Conservation (phyloP, 2,329 filamentous ascomycete genomes). For the Annulohypoxylon truncatum region DNA sequence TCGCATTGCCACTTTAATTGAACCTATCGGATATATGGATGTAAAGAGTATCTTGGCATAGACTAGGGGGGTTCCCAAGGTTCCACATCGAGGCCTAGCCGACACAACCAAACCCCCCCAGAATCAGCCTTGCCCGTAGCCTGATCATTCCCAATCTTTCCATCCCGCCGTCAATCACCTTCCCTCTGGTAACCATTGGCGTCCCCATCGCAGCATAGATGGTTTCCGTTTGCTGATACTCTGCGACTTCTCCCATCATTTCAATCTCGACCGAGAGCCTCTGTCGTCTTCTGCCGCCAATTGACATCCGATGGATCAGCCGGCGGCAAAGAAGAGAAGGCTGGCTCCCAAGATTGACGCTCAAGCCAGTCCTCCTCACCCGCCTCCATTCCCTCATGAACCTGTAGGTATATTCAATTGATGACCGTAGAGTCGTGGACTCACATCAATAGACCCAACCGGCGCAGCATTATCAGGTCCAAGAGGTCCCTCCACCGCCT, state of each 20-base stretch:
- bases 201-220: constrained; percentile 29
- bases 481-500: constrained; percentile 48
- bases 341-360: constrained; percentile 52
- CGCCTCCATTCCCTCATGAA: constrained; percentile 46
- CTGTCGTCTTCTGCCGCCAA: constrained; percentile 26
- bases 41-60: constrained; percentile 13
- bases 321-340: constrained; percentile 56
- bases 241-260: constrained; percentile 16
- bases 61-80: neutral
- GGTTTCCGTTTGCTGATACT: constrained; percentile 15
- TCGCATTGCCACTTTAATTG: neutral
- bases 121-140: constrained; percentile 40
- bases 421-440: constrained; percentile 14
- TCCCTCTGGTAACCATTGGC: constrained; percentile 26
- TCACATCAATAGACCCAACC: constrained; percentile 39
- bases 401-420: constrained; percentile 44
- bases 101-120: constrained; percentile 21
- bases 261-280: constrained; percentile 13
- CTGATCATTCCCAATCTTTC: constrained; percentile 37
- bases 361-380: constrained; percentile 48
- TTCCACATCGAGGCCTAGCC: constrained; percentile 10
- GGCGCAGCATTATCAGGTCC: constrained; percentile 46
- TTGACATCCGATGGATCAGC: constrained; percentile 49
- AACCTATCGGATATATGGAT: constrained; percentile 7
- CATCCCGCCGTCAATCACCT: constrained; percentile 22